Conservation (phyloP, 2,329 filamentous ascomycete genomes). For the Celoporthe dispersa region DNA sequence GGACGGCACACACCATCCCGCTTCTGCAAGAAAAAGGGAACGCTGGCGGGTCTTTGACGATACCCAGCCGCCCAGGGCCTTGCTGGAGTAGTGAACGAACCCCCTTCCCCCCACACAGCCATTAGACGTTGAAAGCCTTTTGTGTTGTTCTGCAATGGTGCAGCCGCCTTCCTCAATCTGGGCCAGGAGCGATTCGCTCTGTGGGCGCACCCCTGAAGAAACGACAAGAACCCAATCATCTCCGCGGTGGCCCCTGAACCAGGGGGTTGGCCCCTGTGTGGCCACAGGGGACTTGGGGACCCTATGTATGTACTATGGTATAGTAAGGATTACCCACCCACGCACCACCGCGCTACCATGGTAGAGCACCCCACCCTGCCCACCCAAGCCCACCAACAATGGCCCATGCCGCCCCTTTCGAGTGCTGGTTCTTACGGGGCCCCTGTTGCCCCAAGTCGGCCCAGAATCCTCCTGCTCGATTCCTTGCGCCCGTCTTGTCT, state of each 20-base stretch:
- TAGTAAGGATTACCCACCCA: not conserved
- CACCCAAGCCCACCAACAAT: not conserved
- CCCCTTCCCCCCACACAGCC: not conserved
- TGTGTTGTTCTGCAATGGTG: too few relatives aligned
- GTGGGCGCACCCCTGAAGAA: slow-evolving; percentile 7
- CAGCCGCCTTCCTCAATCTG: slow-evolving; percentile 7
- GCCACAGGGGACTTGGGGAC: not conserved
- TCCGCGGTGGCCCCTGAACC: slow-evolving; percentile 25
- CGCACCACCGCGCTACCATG: not conserved
- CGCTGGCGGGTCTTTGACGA: not conserved
- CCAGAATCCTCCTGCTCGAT: slow-evolving; percentile 9
- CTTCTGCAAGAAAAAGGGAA: slow-evolving; percentile 6
- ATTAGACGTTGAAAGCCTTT: not conserved
- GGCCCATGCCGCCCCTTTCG: slow-evolving; percentile 24
- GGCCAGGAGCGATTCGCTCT: slow-evolving; percentile 8
- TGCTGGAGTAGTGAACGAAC: not conserved
- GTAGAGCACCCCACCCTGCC: slow-evolving; percentile 8
- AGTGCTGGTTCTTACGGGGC: not conserved
- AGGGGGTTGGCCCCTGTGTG: not conserved
- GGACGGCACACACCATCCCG: not conserved
- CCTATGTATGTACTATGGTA: too few relatives aligned
- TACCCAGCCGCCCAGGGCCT: not conserved
- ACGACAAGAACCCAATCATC: slow-evolving; percentile 24
- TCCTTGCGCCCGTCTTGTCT: slow-evolving; percentile 17
- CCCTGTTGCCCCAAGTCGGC: slow-evolving; percentile 19